These are phyloP conservation scores for Trypanosoma boissoni DNA, from an alignment of 208 protist genomes.

Conservation along the genomic window DNA sequence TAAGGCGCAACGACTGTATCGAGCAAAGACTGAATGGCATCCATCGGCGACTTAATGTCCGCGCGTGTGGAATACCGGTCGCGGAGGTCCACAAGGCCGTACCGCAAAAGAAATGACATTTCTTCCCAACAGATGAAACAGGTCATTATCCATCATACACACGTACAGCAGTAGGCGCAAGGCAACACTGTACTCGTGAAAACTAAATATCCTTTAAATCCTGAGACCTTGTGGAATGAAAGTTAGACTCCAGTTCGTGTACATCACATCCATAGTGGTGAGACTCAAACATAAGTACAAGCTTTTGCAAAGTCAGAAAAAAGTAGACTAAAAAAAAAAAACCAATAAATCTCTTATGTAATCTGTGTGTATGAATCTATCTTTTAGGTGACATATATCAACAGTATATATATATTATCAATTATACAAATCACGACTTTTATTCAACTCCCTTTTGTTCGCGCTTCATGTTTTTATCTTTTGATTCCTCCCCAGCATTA, in stretches of 20 bases:
- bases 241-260: background rate
- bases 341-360: no score
- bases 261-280: conserved; percentile 26
- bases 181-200: conserved; percentile 57
- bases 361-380: no score
- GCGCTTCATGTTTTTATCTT: no score
- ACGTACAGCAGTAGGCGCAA: conserved; percentile 63
- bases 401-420: no score
- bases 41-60: conserved; percentile 41
- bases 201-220: conserved; percentile 6
- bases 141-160: conserved; percentile 35
- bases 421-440: no score
- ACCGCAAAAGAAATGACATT: conserved; percentile 64
- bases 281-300: conserved; percentile 54
- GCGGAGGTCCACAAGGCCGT: conserved; percentile 33
- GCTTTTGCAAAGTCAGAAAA: no score
- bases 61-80: conserved; percentile 29
- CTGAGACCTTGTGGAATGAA: conserved; percentile 5
- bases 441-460: no score
- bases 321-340: no score
- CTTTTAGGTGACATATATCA: no score
- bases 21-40: conserved; percentile 35
- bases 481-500: no score
- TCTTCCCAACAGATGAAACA: conserved; percentile 68
- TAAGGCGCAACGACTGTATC: conserved; percentile 55